These are phyloP conservation scores for Aurantiochytrium sp. DNA, from an alignment of 108 stramenopile species.

Conservation along the genomic window DNA sequence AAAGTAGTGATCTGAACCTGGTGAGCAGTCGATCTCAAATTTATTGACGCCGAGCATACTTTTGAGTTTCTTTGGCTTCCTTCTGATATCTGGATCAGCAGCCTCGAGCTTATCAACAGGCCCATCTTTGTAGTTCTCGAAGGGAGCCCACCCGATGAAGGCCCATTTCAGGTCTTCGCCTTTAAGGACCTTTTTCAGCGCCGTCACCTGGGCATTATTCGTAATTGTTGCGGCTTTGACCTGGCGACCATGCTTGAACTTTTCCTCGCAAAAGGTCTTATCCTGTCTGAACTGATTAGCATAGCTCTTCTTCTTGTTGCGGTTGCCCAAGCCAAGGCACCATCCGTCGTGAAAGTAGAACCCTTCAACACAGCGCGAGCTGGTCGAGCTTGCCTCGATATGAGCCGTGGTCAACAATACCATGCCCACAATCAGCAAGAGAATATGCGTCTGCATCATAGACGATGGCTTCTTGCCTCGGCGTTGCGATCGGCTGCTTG, in stretches of 20 bases:
- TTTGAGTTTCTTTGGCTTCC: too few relatives aligned
- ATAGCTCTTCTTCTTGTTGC: background rate
- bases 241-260: background rate
- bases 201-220: background rate
- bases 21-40: too few relatives aligned
- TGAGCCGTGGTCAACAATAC: too few relatives aligned
- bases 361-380: background rate
- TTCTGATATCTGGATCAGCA: too few relatives aligned
- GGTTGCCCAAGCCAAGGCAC: background rate
- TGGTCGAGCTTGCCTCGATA: background rate
- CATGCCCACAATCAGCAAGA: too few relatives aligned
- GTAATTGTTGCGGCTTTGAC: background rate
- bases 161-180: background rate
- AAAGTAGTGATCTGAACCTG: too few relatives aligned
- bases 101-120: too few relatives aligned
- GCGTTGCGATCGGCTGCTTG: too few relatives aligned
- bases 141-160: background rate
- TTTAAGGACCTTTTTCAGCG: background rate
- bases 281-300: background rate
- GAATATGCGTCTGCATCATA: too few relatives aligned
- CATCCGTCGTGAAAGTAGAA: background rate
- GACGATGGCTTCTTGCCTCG: too few relatives aligned
- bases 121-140: background rate
- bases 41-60: too few relatives aligned
- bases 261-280: background rate